phyloP scores from a whole-genome alignment of 768 basidiomycete genomes.

The Stropharia rugosoannulata region DNA sequence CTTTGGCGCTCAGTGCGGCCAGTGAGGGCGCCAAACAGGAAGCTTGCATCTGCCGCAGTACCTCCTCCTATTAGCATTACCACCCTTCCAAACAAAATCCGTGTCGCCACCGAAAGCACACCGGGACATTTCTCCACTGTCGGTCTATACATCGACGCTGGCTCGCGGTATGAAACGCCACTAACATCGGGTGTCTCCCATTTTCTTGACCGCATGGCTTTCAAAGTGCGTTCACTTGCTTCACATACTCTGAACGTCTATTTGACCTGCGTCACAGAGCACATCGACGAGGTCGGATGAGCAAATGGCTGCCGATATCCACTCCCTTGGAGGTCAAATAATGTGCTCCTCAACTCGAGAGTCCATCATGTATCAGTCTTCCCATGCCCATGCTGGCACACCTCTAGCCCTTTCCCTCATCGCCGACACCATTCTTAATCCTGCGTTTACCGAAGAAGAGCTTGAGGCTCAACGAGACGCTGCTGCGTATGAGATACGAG shows the following conservation, averaged over 20 bases:
- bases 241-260: not conserved
- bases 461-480: conserved; percentile 82
- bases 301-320: conserved; percentile 79
- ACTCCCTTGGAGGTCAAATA: conserved; percentile 88
- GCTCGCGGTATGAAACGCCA: conserved; percentile 82
- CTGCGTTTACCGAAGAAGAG: conserved; percentile 75
- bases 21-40: conserved; percentile 6
- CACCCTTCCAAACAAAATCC: conserved; percentile 86
- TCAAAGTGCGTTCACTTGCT: conserved; percentile 64
- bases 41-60: conserved; percentile 20
- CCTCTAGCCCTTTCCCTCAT: conserved; percentile 85
- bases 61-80: conserved; percentile 60
- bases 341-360: conserved; percentile 89
- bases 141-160: conserved; percentile 93
- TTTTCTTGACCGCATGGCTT: conserved; percentile 93
- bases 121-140: conserved; percentile 95
- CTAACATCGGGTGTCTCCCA: conserved; percentile 81
- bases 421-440: conserved; percentile 84
- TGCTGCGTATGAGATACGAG: conserved; percentile 87
- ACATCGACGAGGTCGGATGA: conserved; percentile 70
- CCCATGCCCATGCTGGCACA: conserved; percentile 84
- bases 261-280: conserved; percentile 47
- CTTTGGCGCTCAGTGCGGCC: conserved; percentile 32
- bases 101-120: conserved; percentile 87
- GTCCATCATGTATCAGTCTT: conserved; percentile 97